Conservation (phyloP, 371 early-diverging fungal genomes). For the Nematocida sp. region DNA sequence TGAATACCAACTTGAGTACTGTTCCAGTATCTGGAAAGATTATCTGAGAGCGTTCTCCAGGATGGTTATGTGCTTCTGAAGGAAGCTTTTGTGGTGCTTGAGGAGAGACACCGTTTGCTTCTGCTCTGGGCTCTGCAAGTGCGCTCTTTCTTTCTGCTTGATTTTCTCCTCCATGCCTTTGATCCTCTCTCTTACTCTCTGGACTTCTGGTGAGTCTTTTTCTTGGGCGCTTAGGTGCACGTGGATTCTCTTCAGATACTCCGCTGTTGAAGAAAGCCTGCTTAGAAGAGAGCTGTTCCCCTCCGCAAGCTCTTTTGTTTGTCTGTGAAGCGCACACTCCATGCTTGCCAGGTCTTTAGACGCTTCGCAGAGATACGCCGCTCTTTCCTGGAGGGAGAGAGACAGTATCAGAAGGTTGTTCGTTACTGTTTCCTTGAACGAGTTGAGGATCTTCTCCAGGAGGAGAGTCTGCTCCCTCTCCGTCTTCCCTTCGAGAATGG, state of each 20-base stretch:
- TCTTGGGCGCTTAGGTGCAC: too few relatives aligned
- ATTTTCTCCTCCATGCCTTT: too few relatives aligned
- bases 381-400: constrained; percentile 5
- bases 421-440: constrained; percentile 23
- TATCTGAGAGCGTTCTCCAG: background rate
- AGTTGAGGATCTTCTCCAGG: constrained; percentile 38
- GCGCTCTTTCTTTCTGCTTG: too few relatives aligned
- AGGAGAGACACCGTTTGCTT: background rate
- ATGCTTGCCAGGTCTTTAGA: background rate
- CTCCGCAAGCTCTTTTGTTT: background rate
- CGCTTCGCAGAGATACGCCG: background rate
- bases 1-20: too few relatives aligned
- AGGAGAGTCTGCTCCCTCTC: constrained; percentile 29
- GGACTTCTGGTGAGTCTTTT: too few relatives aligned
- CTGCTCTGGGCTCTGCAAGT: too few relatives aligned
- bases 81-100: background rate
- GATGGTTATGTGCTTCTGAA: background rate
- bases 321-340: background rate
- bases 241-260: too few relatives aligned
- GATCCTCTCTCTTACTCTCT: too few relatives aligned
- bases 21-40: too few relatives aligned
- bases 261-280: too few relatives aligned
- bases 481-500: background rate
- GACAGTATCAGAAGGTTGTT: background rate
- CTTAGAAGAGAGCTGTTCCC: background rate